phyloP scores from a whole-genome alignment of 306 rosid species.

The Chamaecrista fasciculata region DNA sequence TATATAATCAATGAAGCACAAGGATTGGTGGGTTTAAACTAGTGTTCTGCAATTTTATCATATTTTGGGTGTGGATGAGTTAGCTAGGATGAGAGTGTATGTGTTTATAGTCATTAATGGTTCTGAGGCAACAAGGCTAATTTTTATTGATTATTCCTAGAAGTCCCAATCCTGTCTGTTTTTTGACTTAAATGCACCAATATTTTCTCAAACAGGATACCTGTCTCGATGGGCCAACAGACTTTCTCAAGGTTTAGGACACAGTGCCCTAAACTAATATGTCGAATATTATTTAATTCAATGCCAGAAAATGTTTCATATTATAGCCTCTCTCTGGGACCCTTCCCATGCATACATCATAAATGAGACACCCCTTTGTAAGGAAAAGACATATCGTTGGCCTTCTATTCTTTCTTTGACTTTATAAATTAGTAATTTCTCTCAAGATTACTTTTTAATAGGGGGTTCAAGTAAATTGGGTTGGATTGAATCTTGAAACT shows the following conservation, averaged over 20 bases:
- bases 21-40: background rate
- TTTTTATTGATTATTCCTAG: constrained; percentile 67
- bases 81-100: too few relatives aligned
- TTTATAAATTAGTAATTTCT: too few relatives aligned
- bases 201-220: constrained; percentile 42
- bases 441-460: too few relatives aligned
- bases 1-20: background rate
- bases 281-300: constrained; percentile 5
- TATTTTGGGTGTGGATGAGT: too few relatives aligned
- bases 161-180: constrained; percentile 51
- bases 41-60: background rate
- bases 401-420: too few relatives aligned
- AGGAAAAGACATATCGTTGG: constrained; percentile 12
- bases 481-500: too few relatives aligned
- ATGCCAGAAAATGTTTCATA: constrained; percentile 13
- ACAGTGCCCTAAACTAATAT: constrained; percentile 25
- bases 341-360: constrained; percentile 27
- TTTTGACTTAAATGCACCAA: constrained; percentile 53
- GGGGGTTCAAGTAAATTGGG: too few relatives aligned
- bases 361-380: constrained; percentile 19
- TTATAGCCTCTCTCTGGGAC: background rate
- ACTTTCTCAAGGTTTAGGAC: constrained; percentile 46
- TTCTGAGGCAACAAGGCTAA: constrained; percentile 13
- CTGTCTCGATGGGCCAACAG: constrained; percentile 49
- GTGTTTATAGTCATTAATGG: too few relatives aligned